These are phyloP conservation scores for Beauveria sp. DNA, from an alignment of 2,329 filamentous ascomycete species.

Conservation along the genomic window DNA sequence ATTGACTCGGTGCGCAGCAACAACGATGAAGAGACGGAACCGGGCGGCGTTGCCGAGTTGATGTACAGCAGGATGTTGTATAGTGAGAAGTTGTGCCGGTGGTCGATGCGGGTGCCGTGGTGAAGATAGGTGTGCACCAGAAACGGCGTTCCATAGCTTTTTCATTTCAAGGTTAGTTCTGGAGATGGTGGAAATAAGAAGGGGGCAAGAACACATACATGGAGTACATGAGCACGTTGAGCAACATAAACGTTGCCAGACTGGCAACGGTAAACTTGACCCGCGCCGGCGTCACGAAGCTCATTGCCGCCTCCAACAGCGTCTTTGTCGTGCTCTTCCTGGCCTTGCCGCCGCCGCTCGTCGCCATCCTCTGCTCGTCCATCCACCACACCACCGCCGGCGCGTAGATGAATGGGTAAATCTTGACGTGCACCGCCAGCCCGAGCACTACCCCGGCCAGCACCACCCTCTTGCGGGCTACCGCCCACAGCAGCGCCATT, in stretches of 20 bases:
- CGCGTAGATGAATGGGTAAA: constrained; percentile 96
- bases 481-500: constrained; percentile 75
- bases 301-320: constrained; percentile 17
- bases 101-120: constrained; percentile 86
- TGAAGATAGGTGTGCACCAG: constrained; percentile 86
- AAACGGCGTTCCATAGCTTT: constrained; percentile 71
- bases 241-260: constrained; percentile 59
- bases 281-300: constrained; percentile 47
- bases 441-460: constrained; percentile 72
- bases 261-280: constrained; percentile 56
- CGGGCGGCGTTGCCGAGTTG: constrained; percentile 52
- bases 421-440: constrained; percentile 90
- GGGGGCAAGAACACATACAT: constrained; percentile 42
- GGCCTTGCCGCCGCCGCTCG: neutral
- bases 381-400: constrained; percentile 75
- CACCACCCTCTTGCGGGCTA: constrained; percentile 50
- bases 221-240: constrained; percentile 74
- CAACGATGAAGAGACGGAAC: constrained; percentile 22
- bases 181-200: neutral
- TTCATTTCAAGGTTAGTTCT: neutral
- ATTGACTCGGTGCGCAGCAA: constrained; percentile 59
- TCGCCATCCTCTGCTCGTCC: constrained; percentile 43
- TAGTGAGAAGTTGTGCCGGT: constrained; percentile 96
- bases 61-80: constrained; percentile 92
- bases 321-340: constrained; percentile 7